phyloP scores from a whole-genome alignment of 2,329 filamentous ascomycete genomes.

The Mycocentrospora acerina region DNA sequence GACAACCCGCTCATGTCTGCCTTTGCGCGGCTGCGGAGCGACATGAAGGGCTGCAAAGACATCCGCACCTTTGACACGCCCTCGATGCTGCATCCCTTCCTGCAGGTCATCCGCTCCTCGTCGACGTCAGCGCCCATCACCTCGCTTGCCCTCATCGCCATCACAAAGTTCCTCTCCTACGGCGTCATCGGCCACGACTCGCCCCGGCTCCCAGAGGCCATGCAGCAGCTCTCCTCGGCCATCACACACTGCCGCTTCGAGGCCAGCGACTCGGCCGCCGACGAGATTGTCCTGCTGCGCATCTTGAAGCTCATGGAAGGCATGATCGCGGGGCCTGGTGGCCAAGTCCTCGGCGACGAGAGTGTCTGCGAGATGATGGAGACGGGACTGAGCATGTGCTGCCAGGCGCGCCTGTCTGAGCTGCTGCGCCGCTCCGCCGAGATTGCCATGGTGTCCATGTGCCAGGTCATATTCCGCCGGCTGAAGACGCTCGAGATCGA shows the following conservation, averaged over 20 bases:
- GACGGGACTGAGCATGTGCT: conserved; percentile 94
- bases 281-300: conserved; percentile 91
- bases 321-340: conserved; percentile 92
- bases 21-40: conserved; percentile 85
- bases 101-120: conserved; percentile 94
- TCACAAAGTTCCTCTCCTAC: conserved; percentile 96
- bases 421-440: conserved; percentile 88
- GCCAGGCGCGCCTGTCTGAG: conserved; percentile 86
- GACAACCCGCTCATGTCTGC: conserved; percentile 96
- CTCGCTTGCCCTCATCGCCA: conserved; percentile 86
- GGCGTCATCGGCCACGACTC: conserved; percentile 83
- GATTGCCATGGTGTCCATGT: conserved; percentile 98
- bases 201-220: conserved; percentile 84
- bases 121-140: conserved; percentile 96
- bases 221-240: conserved; percentile 91
- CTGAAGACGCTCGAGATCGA: conserved; percentile 84
- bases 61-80: conserved; percentile 88
- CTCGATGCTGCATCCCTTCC: conserved; percentile 85
- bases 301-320: conserved; percentile 98
- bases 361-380: conserved; percentile 99
- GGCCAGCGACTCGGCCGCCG: conserved; percentile 89
- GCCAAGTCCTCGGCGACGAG: conserved; percentile 92
- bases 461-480: conserved; percentile 94
- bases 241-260: conserved; percentile 98
- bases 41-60: conserved; percentile 85